Base-by-base conservation (phyloP, 2,329 filamentous ascomycete species). In the Hypomyces rosellus region DNA sequence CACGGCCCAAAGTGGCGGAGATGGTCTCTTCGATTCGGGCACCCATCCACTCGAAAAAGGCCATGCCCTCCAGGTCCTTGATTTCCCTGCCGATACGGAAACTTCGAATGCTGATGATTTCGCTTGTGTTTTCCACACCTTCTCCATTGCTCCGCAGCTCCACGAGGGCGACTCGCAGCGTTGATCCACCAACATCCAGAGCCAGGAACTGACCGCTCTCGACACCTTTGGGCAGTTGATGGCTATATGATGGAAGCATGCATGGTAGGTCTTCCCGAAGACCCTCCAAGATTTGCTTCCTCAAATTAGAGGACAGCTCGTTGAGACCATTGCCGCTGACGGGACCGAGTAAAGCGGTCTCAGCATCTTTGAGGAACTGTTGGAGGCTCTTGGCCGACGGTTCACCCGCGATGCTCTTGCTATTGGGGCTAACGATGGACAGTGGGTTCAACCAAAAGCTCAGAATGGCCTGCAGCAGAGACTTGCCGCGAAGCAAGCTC, bases 1-100 rank as follows among this genome's bases (percentile, higher is more conserved):
- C 65, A 3, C 66, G 63, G 41, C 69, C 66, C 18, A 70, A 59
- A 15, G 73, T 74, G 40, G 69, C 68, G 6, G 69, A 65, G 11
- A 86, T 66, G 1, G 80, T 81, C 45, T 84, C 76, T 46, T 70
- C 63, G 57, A 86, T 82, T 55, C 74, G 75, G 39, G 72, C 69
- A 1, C 82, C 82, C 75, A 86, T 83, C 84, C 84, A 87, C 61
- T 82, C 75, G 57, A 86, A 87, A 60, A 86, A 85, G 0, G 65
- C 71, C 57, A 75, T 74, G 14, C 83, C 83, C 53, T 76, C 70
- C 1, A 85, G 70, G 51, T 69, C 68, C 64, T 81, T 84, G 48
- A 84, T 69, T 16, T 73, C 65, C 25, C 70, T 72, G 49, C 71
- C 74, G 57, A 86, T 85, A 59, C 72, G 74, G 65, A 80, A 84